Percentiles rank a stretch among this genome's conserved stretches.
These are phyloP conservation scores for Helotiales sp. DNA, from an alignment of 2,329 filamentous ascomycete genomes.

Conservation along the genomic window DNA sequence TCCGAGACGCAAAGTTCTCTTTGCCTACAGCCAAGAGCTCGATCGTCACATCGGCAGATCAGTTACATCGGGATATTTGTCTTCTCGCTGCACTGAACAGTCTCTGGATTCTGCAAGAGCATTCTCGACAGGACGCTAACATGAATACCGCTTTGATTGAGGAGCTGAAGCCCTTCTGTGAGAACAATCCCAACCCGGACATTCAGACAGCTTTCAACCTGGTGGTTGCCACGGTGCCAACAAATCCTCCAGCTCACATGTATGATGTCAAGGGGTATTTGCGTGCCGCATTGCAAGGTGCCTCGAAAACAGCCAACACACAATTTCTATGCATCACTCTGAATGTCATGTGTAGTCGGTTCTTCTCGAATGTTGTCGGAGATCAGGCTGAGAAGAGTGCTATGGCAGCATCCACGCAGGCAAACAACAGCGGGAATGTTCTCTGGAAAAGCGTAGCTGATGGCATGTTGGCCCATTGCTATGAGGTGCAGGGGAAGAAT, in stretches of 20 bases:
- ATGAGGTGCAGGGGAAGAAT: conserved; percentile 72
- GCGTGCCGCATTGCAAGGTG: conserved; percentile 71
- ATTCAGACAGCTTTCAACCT: conserved; percentile 80
- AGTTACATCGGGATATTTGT: conserved; percentile 65
- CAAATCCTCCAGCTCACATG: conserved; percentile 67
- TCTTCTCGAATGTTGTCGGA: conserved; percentile 65
- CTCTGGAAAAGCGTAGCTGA: conserved; percentile 83
- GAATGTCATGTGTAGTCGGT: conserved; percentile 80
- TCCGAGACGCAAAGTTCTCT: conserved; percentile 64
- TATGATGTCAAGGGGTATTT: conserved; percentile 81
- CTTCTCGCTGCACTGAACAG: conserved; percentile 71
- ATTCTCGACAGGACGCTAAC: conserved; percentile 59
- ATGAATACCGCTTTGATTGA: conserved; percentile 66
- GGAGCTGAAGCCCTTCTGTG: conserved; percentile 69
- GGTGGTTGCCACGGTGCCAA: conserved; percentile 69
- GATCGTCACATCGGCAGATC: conserved; percentile 48
- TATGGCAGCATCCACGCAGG: conserved; percentile 69
- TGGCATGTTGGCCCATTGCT: conserved; percentile 76
- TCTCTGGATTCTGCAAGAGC: conserved; percentile 74
- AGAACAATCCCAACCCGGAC: conserved; percentile 72
- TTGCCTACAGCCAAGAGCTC: conserved; percentile 48
- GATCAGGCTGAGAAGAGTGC: conserved; percentile 80
- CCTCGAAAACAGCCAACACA: conserved; percentile 72
- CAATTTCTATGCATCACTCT: conserved; percentile 84
- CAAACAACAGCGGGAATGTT: conserved; percentile 70